Percentiles rank a stretch among this genome's conserved stretches.
Evolutionary conservation across 2,329 filamentous ascomycete genomes (phyloP).

Genomic region (Fusarium verrucosum): DNA sequence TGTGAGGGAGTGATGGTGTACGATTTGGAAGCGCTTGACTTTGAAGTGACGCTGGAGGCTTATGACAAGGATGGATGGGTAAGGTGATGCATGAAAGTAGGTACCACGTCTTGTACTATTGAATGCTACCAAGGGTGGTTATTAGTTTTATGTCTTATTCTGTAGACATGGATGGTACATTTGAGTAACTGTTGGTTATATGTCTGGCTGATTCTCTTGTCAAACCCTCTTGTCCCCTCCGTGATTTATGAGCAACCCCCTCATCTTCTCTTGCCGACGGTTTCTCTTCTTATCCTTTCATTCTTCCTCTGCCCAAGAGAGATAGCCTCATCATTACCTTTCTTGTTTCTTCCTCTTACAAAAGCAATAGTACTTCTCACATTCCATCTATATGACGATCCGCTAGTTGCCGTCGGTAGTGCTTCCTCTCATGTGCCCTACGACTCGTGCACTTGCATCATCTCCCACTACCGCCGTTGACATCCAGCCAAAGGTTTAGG

Average conservation of each 20-base stretch:
- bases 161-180: not conserved
- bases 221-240: not conserved
- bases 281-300: not conserved
- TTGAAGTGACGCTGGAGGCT: constrained; percentile 32
- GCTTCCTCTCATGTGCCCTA: constrained; percentile 20
- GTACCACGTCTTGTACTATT: constrained; percentile 7
- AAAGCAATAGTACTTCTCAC: not conserved
- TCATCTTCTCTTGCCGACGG: not conserved
- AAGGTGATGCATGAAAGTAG: not conserved
- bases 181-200: not conserved
- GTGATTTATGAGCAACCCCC: not conserved
- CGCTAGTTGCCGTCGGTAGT: constrained; percentile 18
- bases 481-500: constrained; percentile 11
- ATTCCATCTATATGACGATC: constrained; percentile 18
- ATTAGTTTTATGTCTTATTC: not conserved
- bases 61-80: constrained; percentile 7
- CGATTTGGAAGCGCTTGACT: not conserved
- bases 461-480: constrained; percentile 15
- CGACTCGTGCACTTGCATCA: constrained; percentile 30
- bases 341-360: not conserved
- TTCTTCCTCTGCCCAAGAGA: not conserved
- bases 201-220: not conserved
- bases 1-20: constrained; percentile 17
- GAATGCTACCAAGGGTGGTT: not conserved
- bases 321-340: not conserved